phyloP scores from a whole-genome alignment of 164 flowering plant species.

The Annona squamosa region DNA sequence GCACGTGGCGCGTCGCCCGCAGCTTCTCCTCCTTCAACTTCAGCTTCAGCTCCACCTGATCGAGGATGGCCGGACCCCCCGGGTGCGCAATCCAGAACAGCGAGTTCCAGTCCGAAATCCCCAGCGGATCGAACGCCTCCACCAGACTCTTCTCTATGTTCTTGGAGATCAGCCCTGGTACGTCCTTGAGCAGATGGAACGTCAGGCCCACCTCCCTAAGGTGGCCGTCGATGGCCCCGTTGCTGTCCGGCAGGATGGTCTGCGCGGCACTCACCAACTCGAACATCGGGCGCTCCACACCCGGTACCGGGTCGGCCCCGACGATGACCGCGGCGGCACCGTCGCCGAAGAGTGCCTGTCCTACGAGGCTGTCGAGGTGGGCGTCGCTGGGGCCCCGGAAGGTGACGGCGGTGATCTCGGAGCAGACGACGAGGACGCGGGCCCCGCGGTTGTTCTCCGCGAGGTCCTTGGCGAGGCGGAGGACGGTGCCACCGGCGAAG shows the following conservation, averaged over 20 bases:
- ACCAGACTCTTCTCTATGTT: constrained; percentile 35
- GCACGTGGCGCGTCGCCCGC: constrained; percentile 32
- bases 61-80: constrained; percentile 41
- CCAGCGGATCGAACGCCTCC: constrained; percentile 39
- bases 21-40: constrained; percentile 33
- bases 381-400: constrained; percentile 39
- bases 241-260: constrained; percentile 38
- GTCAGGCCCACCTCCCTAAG: constrained; percentile 40
- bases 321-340: constrained; percentile 44
- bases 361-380: constrained; percentile 38
- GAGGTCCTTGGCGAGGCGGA: constrained; percentile 43
- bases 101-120: constrained; percentile 41
- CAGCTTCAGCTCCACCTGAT: constrained; percentile 31
- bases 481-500: constrained; percentile 41
- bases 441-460: constrained; percentile 54
- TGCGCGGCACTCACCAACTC: constrained; percentile 35
- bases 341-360: constrained; percentile 43
- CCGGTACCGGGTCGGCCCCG: constrained; percentile 32
- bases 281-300: constrained; percentile 28
- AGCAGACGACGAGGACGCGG: constrained; percentile 43
- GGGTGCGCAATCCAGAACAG: constrained; percentile 44
- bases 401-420: constrained; percentile 31
- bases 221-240: constrained; percentile 38
- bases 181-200: constrained; percentile 39
- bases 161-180: constrained; percentile 37